phyloP scores from a whole-genome alignment of 192 early-diverging fungal species.

The Backusella sp. region DNA sequence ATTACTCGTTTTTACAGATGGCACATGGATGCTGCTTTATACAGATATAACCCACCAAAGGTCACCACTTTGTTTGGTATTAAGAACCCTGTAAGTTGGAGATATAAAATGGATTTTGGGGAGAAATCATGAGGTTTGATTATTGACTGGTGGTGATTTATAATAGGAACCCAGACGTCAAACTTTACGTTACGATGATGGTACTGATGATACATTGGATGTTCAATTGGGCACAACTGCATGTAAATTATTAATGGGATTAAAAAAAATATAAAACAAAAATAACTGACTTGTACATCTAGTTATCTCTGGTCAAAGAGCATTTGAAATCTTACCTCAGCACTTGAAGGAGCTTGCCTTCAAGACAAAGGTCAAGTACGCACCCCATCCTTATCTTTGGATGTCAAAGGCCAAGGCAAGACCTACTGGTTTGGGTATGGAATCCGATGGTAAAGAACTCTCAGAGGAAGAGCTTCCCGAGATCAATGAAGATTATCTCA shows the following conservation, averaged over 20 bases:
- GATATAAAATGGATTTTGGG: too few species aligned
- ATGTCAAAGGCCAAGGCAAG: conserved; percentile 31
- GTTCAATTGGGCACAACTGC: conserved; percentile 40
- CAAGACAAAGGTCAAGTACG: conserved; percentile 36
- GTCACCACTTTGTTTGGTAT: conserved; percentile 33
- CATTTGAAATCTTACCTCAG: conserved; percentile 34
- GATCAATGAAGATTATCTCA: conserved; percentile 27
- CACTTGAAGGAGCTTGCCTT: conserved; percentile 35
- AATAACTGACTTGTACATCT: background rate
- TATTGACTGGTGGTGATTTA: background rate
- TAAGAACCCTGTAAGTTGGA: conserved; percentile 32
- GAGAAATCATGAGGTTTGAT: background rate
- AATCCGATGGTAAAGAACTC: conserved; percentile 33
- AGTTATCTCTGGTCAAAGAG: conserved; percentile 37
- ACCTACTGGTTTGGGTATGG: conserved; percentile 33
- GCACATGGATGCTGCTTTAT: conserved; percentile 41
- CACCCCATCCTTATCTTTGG: conserved; percentile 38
- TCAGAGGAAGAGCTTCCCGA: conserved; percentile 23
- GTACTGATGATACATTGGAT: conserved; percentile 19
- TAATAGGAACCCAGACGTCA: conserved; percentile 27
- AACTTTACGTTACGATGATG: conserved; percentile 30
- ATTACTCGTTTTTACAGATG: conserved; percentile 38
- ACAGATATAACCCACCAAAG: conserved; percentile 33
- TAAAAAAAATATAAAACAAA: background rate
- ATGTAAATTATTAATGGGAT: conserved; percentile 22